Conservation (phyloP, 2,329 filamentous ascomycete genomes). For the Cladosporium colombiae region DNA sequence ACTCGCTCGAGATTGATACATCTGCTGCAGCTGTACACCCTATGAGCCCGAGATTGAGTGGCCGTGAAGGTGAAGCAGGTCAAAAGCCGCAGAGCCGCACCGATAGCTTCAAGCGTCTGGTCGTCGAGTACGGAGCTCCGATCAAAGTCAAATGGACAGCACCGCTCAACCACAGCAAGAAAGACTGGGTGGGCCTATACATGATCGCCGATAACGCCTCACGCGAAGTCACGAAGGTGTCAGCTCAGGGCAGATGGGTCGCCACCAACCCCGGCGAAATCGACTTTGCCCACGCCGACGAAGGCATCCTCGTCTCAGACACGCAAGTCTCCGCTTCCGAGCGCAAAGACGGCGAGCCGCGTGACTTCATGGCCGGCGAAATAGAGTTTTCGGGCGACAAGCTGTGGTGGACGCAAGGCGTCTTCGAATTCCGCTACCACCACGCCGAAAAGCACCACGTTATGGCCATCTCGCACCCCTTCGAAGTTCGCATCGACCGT, state of each 20-base stretch:
- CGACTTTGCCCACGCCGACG: slow-evolving; percentile 72
- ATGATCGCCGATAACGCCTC: slow-evolving; percentile 93
- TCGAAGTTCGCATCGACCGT: slow-evolving; percentile 80
- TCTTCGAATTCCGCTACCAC: slow-evolving; percentile 97
- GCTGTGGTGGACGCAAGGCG: slow-evolving; percentile 94
- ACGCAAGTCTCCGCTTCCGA: slow-evolving; percentile 52
- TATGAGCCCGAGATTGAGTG: slow-evolving; percentile 33
- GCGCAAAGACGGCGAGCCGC: slow-evolving; percentile 51
- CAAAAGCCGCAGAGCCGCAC: slow-evolving; percentile 64
- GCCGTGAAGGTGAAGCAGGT: slow-evolving; percentile 71
- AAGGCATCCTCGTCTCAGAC: slow-evolving; percentile 73
- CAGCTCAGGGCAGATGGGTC: slow-evolving; percentile 86
- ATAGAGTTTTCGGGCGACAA: slow-evolving; percentile 89
- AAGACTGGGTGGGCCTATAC: slow-evolving; percentile 95
- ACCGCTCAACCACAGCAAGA: slow-evolving; percentile 80
- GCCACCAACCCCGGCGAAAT: slow-evolving; percentile 76
- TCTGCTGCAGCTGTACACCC: slow-evolving; percentile 45
- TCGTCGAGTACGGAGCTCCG: slow-evolving; percentile 85
- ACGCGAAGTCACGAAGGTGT: slow-evolving; percentile 77
- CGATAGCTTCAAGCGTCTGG: slow-evolving; percentile 68
- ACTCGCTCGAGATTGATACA: slow-evolving; percentile 73
- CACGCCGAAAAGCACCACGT: slow-evolving; percentile 90
- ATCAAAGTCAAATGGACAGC: slow-evolving; percentile 90
- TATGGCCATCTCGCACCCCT: slow-evolving; percentile 90
- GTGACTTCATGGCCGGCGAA: slow-evolving; percentile 71